Evolutionary conservation across 78 protist species (phyloP).

Genomic region (Planoprotostelium fungivorum): DNA sequence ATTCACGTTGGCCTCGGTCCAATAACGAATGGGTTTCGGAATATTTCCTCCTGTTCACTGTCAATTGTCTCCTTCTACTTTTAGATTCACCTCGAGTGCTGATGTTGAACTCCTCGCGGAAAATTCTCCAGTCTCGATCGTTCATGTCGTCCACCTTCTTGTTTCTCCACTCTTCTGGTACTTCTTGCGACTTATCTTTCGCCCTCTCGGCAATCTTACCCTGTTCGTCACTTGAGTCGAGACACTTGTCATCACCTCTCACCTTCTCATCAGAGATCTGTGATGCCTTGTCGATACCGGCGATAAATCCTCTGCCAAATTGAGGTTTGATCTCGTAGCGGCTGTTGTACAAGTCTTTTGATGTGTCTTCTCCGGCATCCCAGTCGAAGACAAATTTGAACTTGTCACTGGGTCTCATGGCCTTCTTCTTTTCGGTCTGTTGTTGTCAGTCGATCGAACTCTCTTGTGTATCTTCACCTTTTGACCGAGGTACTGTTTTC

Average conservation of each 20-base stretch:
- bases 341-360: slow-evolving; percentile 47
- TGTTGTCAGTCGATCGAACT: slow-evolving; percentile 4
- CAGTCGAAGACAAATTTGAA: slow-evolving; percentile 69
- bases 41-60: slow-evolving; percentile 23
- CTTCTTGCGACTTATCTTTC: background rate
- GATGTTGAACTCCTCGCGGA: slow-evolving; percentile 91
- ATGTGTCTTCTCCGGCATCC: slow-evolving; percentile 80
- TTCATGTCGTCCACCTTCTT: slow-evolving; percentile 86
- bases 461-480: slow-evolving; percentile 10
- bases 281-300: slow-evolving; percentile 30
- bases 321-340: slow-evolving; percentile 27
- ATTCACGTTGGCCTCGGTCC: slow-evolving; percentile 49
- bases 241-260: background rate
- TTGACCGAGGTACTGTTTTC: slow-evolving; percentile 11
- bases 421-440: slow-evolving; percentile 31
- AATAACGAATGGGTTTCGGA: slow-evolving; percentile 65
- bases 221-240: background rate
- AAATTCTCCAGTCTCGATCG: slow-evolving; percentile 96
- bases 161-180: slow-evolving; percentile 83
- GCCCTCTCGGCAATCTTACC: background rate
- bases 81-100: slow-evolving; percentile 66
- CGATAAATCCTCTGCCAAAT: slow-evolving; percentile 76
- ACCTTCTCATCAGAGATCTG: background rate
- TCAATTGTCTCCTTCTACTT: no score
- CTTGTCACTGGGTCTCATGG: slow-evolving; percentile 37